Conservation (phyloP, 176 grass and related monocot species). For the Triticum turgidum region DNA sequence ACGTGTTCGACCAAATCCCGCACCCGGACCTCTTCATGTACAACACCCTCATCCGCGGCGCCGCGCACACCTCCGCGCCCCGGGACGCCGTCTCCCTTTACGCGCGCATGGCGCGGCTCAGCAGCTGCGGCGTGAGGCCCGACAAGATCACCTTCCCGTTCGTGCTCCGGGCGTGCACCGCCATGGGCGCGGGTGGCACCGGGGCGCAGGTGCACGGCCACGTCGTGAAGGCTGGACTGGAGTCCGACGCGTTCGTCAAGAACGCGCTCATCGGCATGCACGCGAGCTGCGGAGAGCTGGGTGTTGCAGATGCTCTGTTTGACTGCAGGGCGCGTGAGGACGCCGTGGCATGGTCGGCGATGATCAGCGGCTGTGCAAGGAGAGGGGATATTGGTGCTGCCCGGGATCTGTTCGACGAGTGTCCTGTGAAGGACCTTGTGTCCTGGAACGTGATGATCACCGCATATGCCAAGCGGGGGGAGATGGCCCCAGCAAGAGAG, state of each 20-base stretch:
- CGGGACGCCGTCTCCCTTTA: slow-evolving; percentile 60
- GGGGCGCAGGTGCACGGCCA: slow-evolving; percentile 69
- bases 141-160: slow-evolving; percentile 85
- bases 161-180: slow-evolving; percentile 78
- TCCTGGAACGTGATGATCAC: slow-evolving; percentile 96
- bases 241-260: slow-evolving; percentile 59
- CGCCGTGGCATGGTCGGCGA: slow-evolving; percentile 69
- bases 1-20: slow-evolving; percentile 73
- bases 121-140: slow-evolving; percentile 42
- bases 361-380: slow-evolving; percentile 64
- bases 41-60: slow-evolving; percentile 80
- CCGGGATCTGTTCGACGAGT: slow-evolving; percentile 68
- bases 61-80: slow-evolving; percentile 51
- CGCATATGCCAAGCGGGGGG: slow-evolving; percentile 54
- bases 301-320: slow-evolving; percentile 53
- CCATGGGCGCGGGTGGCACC: slow-evolving; percentile 39
- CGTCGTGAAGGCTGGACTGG: slow-evolving; percentile 51
- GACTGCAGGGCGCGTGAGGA: slow-evolving; percentile 47
- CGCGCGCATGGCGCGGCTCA: slow-evolving; percentile 37
- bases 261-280: slow-evolving; percentile 91
- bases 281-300: slow-evolving; percentile 64
- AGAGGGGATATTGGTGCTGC: slow-evolving; percentile 66
- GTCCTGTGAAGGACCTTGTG: slow-evolving; percentile 64
- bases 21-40: slow-evolving; percentile 84
- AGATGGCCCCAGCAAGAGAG: slow-evolving; percentile 61